A percentile compares a stretch with the other conserved stretches of the same genome.
Conservation (phyloP, 2,329 filamentous ascomycete genomes). For the Neofusicoccum kwambonambiense region DNA sequence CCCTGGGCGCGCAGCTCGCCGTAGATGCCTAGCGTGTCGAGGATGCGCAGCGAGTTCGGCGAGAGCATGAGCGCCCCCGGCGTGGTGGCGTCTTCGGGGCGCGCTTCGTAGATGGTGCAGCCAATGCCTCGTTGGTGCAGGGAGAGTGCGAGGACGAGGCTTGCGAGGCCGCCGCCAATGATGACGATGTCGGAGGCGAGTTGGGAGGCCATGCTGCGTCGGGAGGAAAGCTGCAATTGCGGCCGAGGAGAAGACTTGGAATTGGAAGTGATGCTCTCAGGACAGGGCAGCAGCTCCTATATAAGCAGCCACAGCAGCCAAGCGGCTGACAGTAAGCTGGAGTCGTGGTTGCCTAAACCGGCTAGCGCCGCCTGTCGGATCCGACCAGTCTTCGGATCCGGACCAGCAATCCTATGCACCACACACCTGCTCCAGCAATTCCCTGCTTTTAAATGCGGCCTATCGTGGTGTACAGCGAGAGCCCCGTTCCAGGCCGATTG, state of each 20-base stretch:
- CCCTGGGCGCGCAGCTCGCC: conserved; percentile 43
- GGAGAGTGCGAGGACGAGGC: conserved; percentile 56
- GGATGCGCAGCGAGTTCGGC: conserved; percentile 55
- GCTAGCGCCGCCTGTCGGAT: neutral
- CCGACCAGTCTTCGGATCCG: neutral
- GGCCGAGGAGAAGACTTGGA: neutral
- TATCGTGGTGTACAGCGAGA: too few species aligned
- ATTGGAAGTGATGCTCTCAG: too few species aligned
- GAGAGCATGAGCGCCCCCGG: conserved; percentile 58
- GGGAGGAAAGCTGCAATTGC: neutral
- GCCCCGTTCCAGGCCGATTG: too few species aligned
- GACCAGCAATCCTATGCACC: neutral
- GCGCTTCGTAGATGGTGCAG: conserved; percentile 34
- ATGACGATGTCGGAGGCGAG: conserved; percentile 39
- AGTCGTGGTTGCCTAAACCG: neutral
- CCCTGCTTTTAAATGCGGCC: too few species aligned
- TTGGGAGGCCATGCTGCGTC: neutral
- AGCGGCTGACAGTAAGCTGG: too few species aligned
- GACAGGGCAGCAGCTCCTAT: neutral
- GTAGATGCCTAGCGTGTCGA: conserved; percentile 53
- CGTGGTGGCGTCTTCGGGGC: conserved; percentile 20
- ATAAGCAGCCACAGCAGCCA: neutral
- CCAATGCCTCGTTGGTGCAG: conserved; percentile 53
- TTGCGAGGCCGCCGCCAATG: conserved; percentile 47
- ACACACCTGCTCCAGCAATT: too few species aligned